Conservation (phyloP, 202 grass and related monocot genomes). For the Bolboschoenoplectus hybrid region DNA sequence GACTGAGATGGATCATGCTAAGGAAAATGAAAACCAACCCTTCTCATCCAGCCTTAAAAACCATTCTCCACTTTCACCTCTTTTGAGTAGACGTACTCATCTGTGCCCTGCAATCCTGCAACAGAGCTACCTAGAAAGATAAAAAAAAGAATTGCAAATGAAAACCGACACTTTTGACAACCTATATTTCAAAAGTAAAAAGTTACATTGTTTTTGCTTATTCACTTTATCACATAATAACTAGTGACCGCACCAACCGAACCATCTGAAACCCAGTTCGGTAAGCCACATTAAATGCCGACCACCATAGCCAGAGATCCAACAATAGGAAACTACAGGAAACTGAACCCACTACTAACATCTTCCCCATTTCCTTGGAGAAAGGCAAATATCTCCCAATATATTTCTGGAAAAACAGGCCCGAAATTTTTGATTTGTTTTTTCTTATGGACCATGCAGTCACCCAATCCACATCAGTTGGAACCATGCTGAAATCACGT, state of each 20-base stretch:
- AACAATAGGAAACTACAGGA: conserved; percentile 72
- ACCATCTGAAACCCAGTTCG: conserved; percentile 60
- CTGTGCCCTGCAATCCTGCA: background rate
- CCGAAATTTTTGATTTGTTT: background rate
- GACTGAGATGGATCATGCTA: too few species aligned
- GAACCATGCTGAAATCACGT: conserved; percentile 79
- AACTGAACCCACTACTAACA: conserved; percentile 72
- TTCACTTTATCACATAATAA: conserved; percentile 20
- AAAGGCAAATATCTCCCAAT: conserved; percentile 62
- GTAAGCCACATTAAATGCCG: conserved; percentile 57
- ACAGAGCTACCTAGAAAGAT: background rate
- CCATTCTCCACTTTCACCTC: background rate
- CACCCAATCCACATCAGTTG: conserved; percentile 68
- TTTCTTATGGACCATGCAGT: conserved; percentile 92
- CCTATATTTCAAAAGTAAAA: background rate
- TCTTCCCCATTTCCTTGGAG: conserved; percentile 59
- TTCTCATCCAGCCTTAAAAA: background rate
- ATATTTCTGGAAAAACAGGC: conserved; percentile 42
- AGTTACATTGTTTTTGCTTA: background rate
- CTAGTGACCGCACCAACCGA: conserved; percentile 23
- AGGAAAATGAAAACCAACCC: too few species aligned
- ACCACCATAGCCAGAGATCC: conserved; percentile 96
- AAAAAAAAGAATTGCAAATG: background rate
- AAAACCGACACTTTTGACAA: background rate
- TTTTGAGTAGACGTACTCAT: background rate